Evolutionary conservation across 2,329 filamentous ascomycete species (phyloP).

Genomic region (Ilyonectria destructans): DNA sequence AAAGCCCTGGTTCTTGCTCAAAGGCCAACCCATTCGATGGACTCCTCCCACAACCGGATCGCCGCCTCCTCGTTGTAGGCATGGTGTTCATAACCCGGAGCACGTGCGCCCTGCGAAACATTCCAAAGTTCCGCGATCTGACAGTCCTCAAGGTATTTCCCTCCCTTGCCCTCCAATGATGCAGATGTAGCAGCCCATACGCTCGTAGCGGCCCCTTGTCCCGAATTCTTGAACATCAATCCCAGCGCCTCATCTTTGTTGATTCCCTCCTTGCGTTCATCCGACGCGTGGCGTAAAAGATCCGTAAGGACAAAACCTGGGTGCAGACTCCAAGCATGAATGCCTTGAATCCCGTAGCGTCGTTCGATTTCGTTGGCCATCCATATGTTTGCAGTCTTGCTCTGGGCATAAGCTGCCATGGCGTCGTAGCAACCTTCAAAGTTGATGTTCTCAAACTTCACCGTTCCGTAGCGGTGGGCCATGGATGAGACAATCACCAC

Average conservation of each 20-base stretch:
- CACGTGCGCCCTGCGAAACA: no score
- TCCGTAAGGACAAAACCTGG: slow-evolving; percentile 53
- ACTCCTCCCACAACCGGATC: no score
- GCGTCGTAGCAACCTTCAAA: slow-evolving; percentile 41
- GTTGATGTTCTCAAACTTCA: slow-evolving; percentile 8
- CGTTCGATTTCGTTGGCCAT: slow-evolving; percentile 49
- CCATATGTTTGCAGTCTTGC: slow-evolving; percentile 68
- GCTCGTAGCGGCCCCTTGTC: slow-evolving; percentile 29
- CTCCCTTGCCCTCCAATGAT: slow-evolving; percentile 24
- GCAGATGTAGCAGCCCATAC: slow-evolving; percentile 21
- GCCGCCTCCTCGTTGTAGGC: no score
- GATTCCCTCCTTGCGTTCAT: neutral
- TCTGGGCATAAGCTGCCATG: slow-evolving; percentile 61
- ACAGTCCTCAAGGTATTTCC: slow-evolving; percentile 29
- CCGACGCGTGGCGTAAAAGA: slow-evolving; percentile 6
- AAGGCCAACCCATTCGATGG: no score
- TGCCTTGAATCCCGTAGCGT: slow-evolving; percentile 41
- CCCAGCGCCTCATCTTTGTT: neutral
- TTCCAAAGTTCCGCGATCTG: neutral
- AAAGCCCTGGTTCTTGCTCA: no score
- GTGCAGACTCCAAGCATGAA: slow-evolving; percentile 52
- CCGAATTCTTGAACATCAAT: slow-evolving; percentile 4
- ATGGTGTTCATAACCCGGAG: no score
- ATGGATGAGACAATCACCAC: slow-evolving; percentile 19
- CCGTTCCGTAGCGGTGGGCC: slow-evolving; percentile 6